Conservation (phyloP, 2,329 filamentous ascomycete species). For the Penicillium sp. region DNA sequence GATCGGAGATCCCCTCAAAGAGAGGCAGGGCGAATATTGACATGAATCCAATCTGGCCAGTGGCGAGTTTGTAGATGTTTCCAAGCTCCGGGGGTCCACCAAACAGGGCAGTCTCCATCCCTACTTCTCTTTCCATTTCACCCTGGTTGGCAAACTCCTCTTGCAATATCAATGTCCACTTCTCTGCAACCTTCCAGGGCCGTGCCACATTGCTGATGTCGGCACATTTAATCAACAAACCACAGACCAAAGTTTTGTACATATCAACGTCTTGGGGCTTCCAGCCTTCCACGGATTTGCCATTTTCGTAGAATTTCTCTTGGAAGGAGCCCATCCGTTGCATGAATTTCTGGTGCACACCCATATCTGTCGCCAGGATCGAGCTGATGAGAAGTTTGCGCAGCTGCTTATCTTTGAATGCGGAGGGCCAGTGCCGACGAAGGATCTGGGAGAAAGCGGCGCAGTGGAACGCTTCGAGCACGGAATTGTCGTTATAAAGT, state of each 20-base stretch:
- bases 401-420: conserved; percentile 76
- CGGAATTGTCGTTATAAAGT: conserved; percentile 94
- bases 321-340: conserved; percentile 79
- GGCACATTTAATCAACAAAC: conserved; percentile 92
- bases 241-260: conserved; percentile 79
- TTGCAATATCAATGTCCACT: conserved; percentile 92
- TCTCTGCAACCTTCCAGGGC: conserved; percentile 75
- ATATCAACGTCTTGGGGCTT: conserved; percentile 73
- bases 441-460: conserved; percentile 96
- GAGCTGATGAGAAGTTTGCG: conserved; percentile 92
- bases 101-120: conserved; percentile 85
- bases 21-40: conserved; percentile 90
- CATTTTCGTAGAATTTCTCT: conserved; percentile 69
- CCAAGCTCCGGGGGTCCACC: conserved; percentile 76
- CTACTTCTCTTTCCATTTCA: conserved; percentile 83
- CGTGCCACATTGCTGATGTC: conserved; percentile 98
- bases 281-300: conserved; percentile 69
- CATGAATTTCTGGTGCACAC: conserved; percentile 96
- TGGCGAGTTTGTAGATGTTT: conserved; percentile 78
- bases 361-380: conserved; percentile 98
- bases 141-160: conserved; percentile 94
- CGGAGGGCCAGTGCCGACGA: conserved; percentile 83
- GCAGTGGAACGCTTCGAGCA: conserved; percentile 96
- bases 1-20: conserved; percentile 82
- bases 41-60: conserved; percentile 94